phyloP scores from a whole-genome alignment of 371 early-diverging fungal species.

The Mucor racemosus region DNA sequence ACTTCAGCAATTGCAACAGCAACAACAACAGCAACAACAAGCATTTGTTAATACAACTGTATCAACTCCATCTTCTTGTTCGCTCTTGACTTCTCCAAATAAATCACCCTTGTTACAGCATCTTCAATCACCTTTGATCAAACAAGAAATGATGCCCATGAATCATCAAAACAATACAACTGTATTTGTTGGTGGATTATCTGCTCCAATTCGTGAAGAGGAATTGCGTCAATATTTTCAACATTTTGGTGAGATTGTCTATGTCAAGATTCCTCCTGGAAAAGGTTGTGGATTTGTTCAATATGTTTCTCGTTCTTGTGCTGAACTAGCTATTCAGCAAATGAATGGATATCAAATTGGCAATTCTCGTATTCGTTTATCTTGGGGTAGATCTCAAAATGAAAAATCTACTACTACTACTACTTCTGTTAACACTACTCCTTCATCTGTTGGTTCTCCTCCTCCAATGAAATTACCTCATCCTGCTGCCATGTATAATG shows the following conservation, averaged over 20 bases:
- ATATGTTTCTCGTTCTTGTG: slow-evolving; percentile 76
- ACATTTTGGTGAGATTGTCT: slow-evolving; percentile 87
- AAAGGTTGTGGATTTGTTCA: slow-evolving; percentile 95
- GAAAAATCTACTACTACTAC: not conserved
- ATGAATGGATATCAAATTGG: slow-evolving; percentile 88
- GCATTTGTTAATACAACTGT: not conserved
- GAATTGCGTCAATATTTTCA: slow-evolving; percentile 79
- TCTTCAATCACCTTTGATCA: slow-evolving; percentile 7
- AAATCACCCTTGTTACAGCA: slow-evolving; percentile 21
- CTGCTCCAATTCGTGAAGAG: slow-evolving; percentile 76
- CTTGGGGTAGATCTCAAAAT: slow-evolving; percentile 78
- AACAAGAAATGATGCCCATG: slow-evolving; percentile 60
- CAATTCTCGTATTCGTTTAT: slow-evolving; percentile 80
- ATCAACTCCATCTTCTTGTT: slow-evolving; percentile 20
- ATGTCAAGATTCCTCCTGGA: slow-evolving; percentile 91
- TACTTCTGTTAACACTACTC: not conserved
- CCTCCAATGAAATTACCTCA: not conserved
- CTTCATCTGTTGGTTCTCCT: slow-evolving; percentile 1
- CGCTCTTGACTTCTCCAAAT: slow-evolving; percentile 11
- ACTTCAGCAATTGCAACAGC: not conserved
- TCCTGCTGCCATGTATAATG: slow-evolving; percentile 3
- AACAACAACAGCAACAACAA: not conserved
- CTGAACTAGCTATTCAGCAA: slow-evolving; percentile 85
- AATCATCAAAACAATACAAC: slow-evolving; percentile 62
- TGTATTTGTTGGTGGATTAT: slow-evolving; percentile 92